phyloP scores from a whole-genome alignment of 371 early-diverging fungal species.

The Mucor circinelloides region DNA sequence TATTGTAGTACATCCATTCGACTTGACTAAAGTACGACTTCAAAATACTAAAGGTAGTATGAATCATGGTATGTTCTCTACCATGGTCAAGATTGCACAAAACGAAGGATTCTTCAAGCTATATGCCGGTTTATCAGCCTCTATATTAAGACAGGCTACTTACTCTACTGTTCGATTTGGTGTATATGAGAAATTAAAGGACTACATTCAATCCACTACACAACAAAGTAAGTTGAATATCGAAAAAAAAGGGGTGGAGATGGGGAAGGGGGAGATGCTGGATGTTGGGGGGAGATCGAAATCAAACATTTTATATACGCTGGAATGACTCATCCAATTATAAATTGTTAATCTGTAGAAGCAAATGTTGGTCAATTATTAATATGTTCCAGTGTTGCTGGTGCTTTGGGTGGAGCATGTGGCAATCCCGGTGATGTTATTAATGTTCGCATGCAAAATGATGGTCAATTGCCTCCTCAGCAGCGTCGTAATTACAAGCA shows the following conservation, averaged over 20 bases:
- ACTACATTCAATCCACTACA: slow-evolving; percentile 39
- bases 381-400: slow-evolving; percentile 68
- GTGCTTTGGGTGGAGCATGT: slow-evolving; percentile 77
- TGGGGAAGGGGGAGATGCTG: not conserved
- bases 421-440: slow-evolving; percentile 88
- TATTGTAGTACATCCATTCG: slow-evolving; percentile 79
- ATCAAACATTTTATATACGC: not conserved
- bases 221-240: slow-evolving; percentile 50
- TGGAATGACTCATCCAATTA: slow-evolving; percentile 25
- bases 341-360: slow-evolving; percentile 7
- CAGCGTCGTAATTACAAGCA: slow-evolving; percentile 74
- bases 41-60: slow-evolving; percentile 69
- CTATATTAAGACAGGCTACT: slow-evolving; percentile 75
- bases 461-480: slow-evolving; percentile 70
- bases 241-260: not conserved
- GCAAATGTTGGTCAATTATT: slow-evolving; percentile 47
- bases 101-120: slow-evolving; percentile 59
- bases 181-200: slow-evolving; percentile 70
- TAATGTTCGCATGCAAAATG: slow-evolving; percentile 85
- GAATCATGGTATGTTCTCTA: slow-evolving; percentile 54
- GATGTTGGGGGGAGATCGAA: slow-evolving; percentile 1
- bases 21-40: slow-evolving; percentile 84
- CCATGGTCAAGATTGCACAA: slow-evolving; percentile 52
- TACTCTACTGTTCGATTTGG: slow-evolving; percentile 84
- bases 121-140: slow-evolving; percentile 75